Conservation (phyloP, 2,329 filamentous ascomycete species). For the Chrysosporium keratinophilum region DNA sequence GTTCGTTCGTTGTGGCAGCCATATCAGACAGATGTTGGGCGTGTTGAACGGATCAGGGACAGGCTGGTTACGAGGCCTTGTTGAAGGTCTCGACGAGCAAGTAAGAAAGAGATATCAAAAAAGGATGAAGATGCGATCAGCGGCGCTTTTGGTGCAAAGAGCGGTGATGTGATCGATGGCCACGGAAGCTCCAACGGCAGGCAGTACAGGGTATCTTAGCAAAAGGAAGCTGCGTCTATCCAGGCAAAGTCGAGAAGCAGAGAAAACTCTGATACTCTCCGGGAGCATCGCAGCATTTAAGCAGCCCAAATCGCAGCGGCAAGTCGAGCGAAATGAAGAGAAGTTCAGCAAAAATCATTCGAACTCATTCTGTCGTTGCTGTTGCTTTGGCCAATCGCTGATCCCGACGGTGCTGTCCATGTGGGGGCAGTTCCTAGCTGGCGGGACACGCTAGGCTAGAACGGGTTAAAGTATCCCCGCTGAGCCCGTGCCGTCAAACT, state of each 20-base stretch:
- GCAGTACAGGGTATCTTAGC: neutral
- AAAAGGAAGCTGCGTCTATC: too few species aligned
- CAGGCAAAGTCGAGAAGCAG: neutral
- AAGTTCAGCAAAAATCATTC: neutral
- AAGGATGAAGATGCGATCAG: neutral
- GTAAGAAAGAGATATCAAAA: neutral
- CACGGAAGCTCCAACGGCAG: neutral
- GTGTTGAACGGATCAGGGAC: slow-evolving; percentile 4
- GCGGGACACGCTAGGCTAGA: neutral
- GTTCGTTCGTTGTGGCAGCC: slow-evolving; percentile 46
- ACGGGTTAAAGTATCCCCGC: slow-evolving; percentile 5
- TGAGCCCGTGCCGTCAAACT: neutral
- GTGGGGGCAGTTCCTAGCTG: neutral
- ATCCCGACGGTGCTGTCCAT: neutral
- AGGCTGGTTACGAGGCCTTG: slow-evolving; percentile 6
- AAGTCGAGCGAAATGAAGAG: neutral
- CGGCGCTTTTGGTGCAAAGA: neutral
- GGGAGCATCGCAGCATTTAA: neutral
- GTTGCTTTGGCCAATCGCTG: neutral
- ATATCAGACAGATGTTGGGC: slow-evolving; percentile 29
- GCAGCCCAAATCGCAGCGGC: too few species aligned
- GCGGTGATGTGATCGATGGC: neutral
- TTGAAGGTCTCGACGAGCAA: slow-evolving; percentile 4
- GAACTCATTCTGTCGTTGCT: neutral
- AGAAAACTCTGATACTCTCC: neutral